Evolutionary conservation across 345 rosid species (phyloP).

Genomic region (Camelina hispida): DNA sequence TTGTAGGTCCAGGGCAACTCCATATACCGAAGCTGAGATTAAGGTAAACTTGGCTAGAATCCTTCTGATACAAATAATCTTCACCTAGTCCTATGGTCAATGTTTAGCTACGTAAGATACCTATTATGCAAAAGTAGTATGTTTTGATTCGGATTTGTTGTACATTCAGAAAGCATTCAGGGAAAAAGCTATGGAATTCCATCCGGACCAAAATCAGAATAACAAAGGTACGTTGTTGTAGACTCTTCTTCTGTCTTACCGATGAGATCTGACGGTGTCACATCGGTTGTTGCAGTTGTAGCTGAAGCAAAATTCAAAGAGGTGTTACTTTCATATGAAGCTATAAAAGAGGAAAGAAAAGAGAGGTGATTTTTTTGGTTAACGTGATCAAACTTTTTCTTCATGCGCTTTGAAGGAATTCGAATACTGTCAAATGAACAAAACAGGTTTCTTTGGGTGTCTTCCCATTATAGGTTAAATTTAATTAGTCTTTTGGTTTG

Average conservation of each 20-base stretch:
- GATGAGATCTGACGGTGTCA: neutral
- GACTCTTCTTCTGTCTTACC: neutral
- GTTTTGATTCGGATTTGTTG: conserved; percentile 18
- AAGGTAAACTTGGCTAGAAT: conserved; percentile 58
- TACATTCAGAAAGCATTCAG: conserved; percentile 83
- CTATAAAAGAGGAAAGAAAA: conserved; percentile 78
- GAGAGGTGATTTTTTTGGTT: conserved; percentile 39
- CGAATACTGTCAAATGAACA: neutral
- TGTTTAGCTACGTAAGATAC: neutral
- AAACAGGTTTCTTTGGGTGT: neutral
- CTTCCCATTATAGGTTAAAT: conserved; percentile 27
- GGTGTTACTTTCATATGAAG: conserved; percentile 86
- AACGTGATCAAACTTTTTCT: neutral
- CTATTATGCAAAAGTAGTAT: neutral
- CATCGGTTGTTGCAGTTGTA: conserved; percentile 55
- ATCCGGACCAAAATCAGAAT: conserved; percentile 94
- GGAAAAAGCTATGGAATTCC: conserved; percentile 84
- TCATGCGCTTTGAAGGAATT: neutral
- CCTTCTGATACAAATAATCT: neutral
- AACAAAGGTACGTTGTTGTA: conserved; percentile 64
- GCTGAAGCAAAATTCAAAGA: conserved; percentile 97
- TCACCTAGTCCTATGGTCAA: neutral
- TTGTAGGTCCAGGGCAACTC: conserved; percentile 65
- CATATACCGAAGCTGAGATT: conserved; percentile 92
- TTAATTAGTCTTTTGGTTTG: conserved; percentile 14